Percentiles rank a stretch among this genome's conserved stretches.
Conservation (phyloP, 306 rosid species). For the Vachellia collinsii region DNA sequence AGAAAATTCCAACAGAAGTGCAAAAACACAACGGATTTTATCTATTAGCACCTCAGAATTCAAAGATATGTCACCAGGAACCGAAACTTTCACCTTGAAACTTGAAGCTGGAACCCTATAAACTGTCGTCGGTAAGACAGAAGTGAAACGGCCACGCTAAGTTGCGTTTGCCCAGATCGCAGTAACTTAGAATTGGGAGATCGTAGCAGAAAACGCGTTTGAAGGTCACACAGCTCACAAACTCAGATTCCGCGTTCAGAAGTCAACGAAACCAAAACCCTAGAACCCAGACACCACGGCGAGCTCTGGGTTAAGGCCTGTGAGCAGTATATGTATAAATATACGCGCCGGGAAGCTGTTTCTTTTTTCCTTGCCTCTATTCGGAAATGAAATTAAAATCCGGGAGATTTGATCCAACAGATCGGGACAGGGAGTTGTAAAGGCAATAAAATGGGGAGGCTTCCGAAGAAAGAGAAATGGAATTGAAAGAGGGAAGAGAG, state of each 20-base stretch:
- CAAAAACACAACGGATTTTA: not conserved
- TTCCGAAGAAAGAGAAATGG: not conserved
- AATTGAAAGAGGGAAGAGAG: not conserved
- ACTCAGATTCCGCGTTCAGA: not conserved
- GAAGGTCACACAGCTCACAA: not conserved
- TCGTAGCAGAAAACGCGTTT: constrained; percentile 20
- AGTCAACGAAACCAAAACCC: constrained; percentile 27
- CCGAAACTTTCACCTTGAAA: constrained; percentile 20
- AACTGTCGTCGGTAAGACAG: not conserved
- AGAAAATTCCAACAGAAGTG: not conserved
- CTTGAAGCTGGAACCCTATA: not conserved
- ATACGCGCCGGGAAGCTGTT: not conserved
- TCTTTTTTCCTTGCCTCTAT: not conserved
- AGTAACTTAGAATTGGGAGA: constrained; percentile 30
- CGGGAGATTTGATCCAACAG: not conserved
- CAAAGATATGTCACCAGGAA: not conserved
- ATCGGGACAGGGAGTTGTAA: not conserved
- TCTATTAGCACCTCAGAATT: not conserved
- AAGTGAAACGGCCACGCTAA: not conserved
- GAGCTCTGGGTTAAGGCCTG: not conserved
- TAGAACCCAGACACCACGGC: not conserved
- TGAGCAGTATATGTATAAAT: not conserved
- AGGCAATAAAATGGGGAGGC: not conserved
- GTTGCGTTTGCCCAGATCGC: constrained; percentile 16
- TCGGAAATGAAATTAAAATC: constrained; percentile 6